Percentiles rank a stretch among this genome's conserved stretches.
phyloP scores from a whole-genome alignment of 768 basidiomycete species.

The Punctularia strigosozonata region DNA sequence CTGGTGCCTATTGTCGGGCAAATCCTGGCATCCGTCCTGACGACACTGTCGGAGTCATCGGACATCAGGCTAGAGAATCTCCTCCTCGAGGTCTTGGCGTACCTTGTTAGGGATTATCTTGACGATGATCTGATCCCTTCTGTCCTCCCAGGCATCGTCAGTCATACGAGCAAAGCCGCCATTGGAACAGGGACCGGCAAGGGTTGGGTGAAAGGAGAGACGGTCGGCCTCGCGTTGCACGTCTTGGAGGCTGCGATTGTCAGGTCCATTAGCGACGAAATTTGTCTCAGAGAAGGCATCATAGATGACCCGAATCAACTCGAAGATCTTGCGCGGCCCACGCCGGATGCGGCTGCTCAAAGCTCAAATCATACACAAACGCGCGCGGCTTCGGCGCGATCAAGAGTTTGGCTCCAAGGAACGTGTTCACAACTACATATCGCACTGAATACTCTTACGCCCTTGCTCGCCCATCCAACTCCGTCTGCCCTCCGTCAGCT shows the following conservation, averaged over 20 bases:
- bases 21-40: conserved; percentile 65
- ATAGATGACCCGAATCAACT: conserved; percentile 43
- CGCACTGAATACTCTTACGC: conserved; percentile 65
- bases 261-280: conserved; percentile 51
- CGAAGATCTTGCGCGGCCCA: conserved; percentile 43
- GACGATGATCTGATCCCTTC: conserved; percentile 47
- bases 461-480: conserved; percentile 62
- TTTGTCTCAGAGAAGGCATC: conserved; percentile 52
- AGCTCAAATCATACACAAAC: conserved; percentile 4
- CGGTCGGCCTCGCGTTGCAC: conserved; percentile 43
- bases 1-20: conserved; percentile 77
- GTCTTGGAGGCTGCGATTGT: conserved; percentile 46
- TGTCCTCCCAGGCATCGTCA: conserved; percentile 77
- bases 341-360: conserved; percentile 1
- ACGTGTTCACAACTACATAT: conserved; percentile 78
- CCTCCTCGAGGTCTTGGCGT: conserved; percentile 45
- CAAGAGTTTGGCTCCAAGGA: conserved; percentile 67
- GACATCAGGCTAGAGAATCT: conserved; percentile 49
- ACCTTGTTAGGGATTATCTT: conserved; percentile 38
- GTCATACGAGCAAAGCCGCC: conserved; percentile 61
- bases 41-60: conserved; percentile 39
- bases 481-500: conserved; percentile 52
- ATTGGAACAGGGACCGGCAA: conserved; percentile 35
- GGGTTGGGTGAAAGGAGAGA: conserved; percentile 65
- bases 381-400: conserved; percentile 42